Percentiles rank a stretch among this genome's conserved stretches.
Conservation (phyloP, 2,329 filamentous ascomycete genomes). For the Fonsecaea pedrosoi region DNA sequence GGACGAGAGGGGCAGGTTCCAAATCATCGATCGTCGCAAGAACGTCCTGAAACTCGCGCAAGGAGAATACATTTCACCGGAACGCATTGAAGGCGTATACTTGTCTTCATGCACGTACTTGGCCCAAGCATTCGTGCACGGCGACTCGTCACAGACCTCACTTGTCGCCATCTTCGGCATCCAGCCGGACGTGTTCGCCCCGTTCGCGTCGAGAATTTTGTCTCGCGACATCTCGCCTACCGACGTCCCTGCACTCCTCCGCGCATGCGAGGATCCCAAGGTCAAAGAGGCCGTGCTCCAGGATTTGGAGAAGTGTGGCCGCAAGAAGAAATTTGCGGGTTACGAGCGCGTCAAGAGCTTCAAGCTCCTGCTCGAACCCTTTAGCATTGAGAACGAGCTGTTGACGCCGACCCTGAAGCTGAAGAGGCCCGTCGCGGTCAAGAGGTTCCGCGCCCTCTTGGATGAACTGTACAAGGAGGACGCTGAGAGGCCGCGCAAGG, state of each 20-base stretch:
- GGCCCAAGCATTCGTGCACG: constrained; percentile 85
- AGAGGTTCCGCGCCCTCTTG: constrained; percentile 64
- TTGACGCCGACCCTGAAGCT: constrained; percentile 68
- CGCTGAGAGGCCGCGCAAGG: constrained; percentile 40
- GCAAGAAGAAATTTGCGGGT: constrained; percentile 86
- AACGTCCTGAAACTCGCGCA: constrained; percentile 98
- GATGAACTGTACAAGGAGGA: constrained; percentile 64
- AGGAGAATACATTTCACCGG: constrained; percentile 96
- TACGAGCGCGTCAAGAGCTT: constrained; percentile 83
- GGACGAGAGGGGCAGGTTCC: constrained; percentile 84
- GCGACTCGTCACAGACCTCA: constrained; percentile 79
- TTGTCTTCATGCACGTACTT: constrained; percentile 80
- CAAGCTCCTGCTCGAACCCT: constrained; percentile 82
- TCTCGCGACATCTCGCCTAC: constrained; percentile 68
- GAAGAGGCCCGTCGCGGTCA: constrained; percentile 72
- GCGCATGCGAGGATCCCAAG: constrained; percentile 70
- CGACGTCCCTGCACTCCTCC: constrained; percentile 71
- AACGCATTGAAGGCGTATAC: constrained; percentile 95
- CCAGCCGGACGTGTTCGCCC: constrained; percentile 81
- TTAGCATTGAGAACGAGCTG: constrained; percentile 90
- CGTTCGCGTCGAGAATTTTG: constrained; percentile 78
- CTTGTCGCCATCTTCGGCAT: constrained; percentile 89
- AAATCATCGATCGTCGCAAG: constrained; percentile 96
- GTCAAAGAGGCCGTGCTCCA: constrained; percentile 77
- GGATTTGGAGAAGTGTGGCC: constrained; percentile 78